Conservation (phyloP, 225 moss, liverwort and hornwort species). For the Bryum argenteum region DNA sequence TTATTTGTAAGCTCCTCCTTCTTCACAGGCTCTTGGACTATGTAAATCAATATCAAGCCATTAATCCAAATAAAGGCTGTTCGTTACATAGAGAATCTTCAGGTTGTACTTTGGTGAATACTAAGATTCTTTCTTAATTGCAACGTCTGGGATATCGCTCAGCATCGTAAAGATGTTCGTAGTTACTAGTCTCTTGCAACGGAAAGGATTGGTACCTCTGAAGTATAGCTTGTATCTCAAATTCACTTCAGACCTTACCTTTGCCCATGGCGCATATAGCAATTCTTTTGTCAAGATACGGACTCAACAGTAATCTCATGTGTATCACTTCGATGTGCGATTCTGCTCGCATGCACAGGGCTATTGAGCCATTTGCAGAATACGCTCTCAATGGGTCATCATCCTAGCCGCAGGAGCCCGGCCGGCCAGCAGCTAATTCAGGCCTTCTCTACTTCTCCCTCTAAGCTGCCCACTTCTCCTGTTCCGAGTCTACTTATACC, state of each 20-base stretch:
- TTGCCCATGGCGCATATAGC: too few relatives aligned
- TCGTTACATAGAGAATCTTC: too few relatives aligned
- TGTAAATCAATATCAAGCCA: too few relatives aligned
- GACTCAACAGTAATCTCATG: slow-evolving; percentile 2
- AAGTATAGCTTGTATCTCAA: slow-evolving; percentile 8
- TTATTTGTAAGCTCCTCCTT: slow-evolving; percentile 43
- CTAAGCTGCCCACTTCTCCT: slow-evolving; percentile 34
- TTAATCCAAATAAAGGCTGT: too few relatives aligned
- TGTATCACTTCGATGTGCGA: slow-evolving; percentile 9
- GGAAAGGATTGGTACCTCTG: neutral
- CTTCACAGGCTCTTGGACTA: neutral
- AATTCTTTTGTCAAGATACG: too few relatives aligned
- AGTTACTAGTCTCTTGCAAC: too few relatives aligned
- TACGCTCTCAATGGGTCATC: slow-evolving; percentile 32
- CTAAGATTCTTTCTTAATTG: neutral
- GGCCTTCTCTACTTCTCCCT: slow-evolving; percentile 32
- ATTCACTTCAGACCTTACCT: neutral
- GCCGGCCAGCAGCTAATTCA: slow-evolving; percentile 32
- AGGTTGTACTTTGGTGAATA: neutral
- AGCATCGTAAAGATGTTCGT: slow-evolving; percentile 1
- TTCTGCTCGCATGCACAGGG: slow-evolving; percentile 30
- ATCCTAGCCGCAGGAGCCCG: slow-evolving; percentile 24
- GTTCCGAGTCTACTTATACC: slow-evolving; percentile 41
- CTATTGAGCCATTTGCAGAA: slow-evolving; percentile 40
- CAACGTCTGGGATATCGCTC: neutral